Evolutionary conservation across 192 early-diverging fungal genomes (phyloP).

Genomic region (Pecoramyces ruminantium): DNA sequence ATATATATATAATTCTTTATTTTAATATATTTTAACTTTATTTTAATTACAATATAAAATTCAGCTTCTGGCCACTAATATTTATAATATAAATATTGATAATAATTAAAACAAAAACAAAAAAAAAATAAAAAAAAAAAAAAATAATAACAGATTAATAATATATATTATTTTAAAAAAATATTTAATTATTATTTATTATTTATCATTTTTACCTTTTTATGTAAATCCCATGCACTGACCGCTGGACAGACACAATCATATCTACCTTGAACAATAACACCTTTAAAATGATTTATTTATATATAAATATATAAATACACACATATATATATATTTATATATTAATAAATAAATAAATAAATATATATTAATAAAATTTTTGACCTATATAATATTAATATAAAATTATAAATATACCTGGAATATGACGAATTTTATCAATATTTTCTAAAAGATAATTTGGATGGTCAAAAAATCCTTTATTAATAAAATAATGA

Average conservation of each 20-base stretch:
- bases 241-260: slow-evolving; percentile 28
- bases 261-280: slow-evolving; percentile 22
- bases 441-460: slow-evolving; percentile 45
- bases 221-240: slow-evolving; percentile 25
- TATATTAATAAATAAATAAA: slow-evolving; percentile 7
- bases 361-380: neutral
- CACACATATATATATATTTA: slow-evolving; percentile 44
- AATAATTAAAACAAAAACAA: no score
- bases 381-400: no score
- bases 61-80: slow-evolving; percentile 46
- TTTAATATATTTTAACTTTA: no score
- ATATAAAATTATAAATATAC: no score
- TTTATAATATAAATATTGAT: no score
- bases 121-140: no score
- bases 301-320: slow-evolving; percentile 16
- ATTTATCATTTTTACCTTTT: neutral
- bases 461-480: slow-evolving; percentile 42
- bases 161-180: no score
- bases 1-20: no score
- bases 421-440: slow-evolving; percentile 45
- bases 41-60: slow-evolving; percentile 42
- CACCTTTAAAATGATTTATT: slow-evolving; percentile 17
- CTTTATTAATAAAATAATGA: slow-evolving; percentile 50
- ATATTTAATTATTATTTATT: no score
- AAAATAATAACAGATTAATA: no score